phyloP scores from a whole-genome alignment of 2,329 filamentous ascomycete species.

The Fusarium bactridioides region DNA sequence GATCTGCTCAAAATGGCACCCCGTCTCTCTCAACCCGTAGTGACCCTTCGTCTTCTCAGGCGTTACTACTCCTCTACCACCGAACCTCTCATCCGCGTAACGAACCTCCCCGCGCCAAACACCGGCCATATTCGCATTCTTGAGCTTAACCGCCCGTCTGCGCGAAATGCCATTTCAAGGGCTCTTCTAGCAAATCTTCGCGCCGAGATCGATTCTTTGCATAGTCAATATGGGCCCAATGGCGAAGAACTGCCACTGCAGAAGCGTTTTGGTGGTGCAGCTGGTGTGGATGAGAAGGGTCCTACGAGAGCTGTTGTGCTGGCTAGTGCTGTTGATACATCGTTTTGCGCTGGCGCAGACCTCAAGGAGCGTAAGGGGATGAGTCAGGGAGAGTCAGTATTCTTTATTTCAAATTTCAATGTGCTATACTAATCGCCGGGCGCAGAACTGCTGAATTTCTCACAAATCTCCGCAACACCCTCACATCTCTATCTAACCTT shows the following conservation, averaged over 20 bases:
- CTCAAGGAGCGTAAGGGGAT: conserved; percentile 87
- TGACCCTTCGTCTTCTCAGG: conserved; percentile 33
- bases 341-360: conserved; percentile 95
- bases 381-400: conserved; percentile 75
- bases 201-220: conserved; percentile 75
- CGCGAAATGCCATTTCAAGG: conserved; percentile 90
- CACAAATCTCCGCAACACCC: conserved; percentile 75
- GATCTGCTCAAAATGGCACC: conserved; percentile 43
- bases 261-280: conserved; percentile 55
- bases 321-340: conserved; percentile 82
- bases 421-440: not conserved
- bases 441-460: conserved; percentile 82
- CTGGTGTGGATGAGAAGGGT: conserved; percentile 55
- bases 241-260: conserved; percentile 59
- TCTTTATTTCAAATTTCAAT: not conserved
- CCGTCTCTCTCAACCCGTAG: conserved; percentile 35
- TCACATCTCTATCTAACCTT: conserved; percentile 75
- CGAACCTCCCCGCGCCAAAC: conserved; percentile 78
- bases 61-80: conserved; percentile 55
- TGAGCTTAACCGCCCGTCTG: conserved; percentile 82
- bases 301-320: conserved; percentile 83
- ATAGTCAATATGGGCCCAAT: conserved; percentile 64
- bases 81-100: conserved; percentile 71
- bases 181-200: conserved; percentile 77
- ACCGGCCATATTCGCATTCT: conserved; percentile 87